Evolutionary conservation across 164 flowering plant genomes (phyloP).

Genomic region (Tetrastigma voinierianum): DNA sequence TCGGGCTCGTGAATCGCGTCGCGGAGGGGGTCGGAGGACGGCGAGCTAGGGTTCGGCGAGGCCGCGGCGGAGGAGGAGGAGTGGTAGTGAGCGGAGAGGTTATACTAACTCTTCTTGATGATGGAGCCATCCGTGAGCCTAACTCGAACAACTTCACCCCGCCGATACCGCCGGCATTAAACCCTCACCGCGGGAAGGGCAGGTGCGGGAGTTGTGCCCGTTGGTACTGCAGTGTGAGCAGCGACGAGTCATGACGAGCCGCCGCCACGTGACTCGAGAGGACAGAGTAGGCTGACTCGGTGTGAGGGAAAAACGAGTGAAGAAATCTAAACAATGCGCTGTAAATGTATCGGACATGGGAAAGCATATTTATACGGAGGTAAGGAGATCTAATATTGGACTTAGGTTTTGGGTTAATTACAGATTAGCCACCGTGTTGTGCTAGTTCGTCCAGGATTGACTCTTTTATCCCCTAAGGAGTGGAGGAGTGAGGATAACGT

Average conservation of each 20-base stretch:
- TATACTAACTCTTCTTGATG: conserved; percentile 88
- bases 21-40: conserved; percentile 33
- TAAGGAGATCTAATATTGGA: too few species aligned
- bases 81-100: conserved; percentile 53
- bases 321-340: too few species aligned
- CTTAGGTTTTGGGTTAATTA: too few species aligned
- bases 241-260: conserved; percentile 66
- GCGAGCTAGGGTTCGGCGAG: conserved; percentile 51
- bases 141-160: conserved; percentile 81
- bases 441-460: too few species aligned
- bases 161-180: conserved; percentile 25
- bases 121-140: conserved; percentile 74
- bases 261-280: conserved; percentile 11
- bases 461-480: too few species aligned
- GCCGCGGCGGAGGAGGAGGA: conserved; percentile 49
- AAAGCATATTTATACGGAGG: too few species aligned
- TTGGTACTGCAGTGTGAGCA: conserved; percentile 93
- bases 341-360: too few species aligned
- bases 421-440: too few species aligned
- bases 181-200: conserved; percentile 50
- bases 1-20: conserved; percentile 36
- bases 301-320: too few species aligned
- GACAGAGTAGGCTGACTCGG: conserved; percentile 2
- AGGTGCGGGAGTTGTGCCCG: conserved; percentile 91
- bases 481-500: too few species aligned